Percentiles rank a stretch among this genome's conserved stretches.
Conservation (phyloP, 1,139 yeast genomes). For the Geotrichum reessii region DNA sequence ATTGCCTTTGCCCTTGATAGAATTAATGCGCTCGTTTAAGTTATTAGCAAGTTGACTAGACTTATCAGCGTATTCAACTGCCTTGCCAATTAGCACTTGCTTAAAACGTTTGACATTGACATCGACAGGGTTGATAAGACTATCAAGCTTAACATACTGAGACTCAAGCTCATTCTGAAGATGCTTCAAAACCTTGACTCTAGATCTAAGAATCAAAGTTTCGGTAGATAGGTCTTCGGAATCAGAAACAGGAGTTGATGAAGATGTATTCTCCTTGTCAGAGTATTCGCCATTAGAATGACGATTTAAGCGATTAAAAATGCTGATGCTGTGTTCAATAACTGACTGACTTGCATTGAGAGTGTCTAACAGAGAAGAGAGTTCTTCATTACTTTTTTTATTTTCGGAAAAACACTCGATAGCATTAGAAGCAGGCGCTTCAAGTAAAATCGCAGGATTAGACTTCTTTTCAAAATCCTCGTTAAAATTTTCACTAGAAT, state of each 20-base stretch:
- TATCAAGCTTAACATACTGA: constrained; percentile 9
- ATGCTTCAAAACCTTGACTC: constrained; percentile 8
- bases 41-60: background rate
- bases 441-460: background rate
- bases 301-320: background rate
- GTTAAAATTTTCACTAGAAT: background rate
- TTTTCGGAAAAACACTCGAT: background rate
- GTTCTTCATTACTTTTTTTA: background rate
- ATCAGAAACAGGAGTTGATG: background rate
- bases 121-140: background rate
- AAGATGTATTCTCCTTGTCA: background rate
- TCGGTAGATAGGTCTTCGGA: background rate
- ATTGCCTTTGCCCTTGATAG: background rate
- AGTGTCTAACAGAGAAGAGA: background rate
- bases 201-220: background rate
- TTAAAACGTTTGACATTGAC: constrained; percentile 5
- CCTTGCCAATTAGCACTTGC: constrained; percentile 12
- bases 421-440: background rate
- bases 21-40: background rate
- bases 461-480: background rate
- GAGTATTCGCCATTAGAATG: background rate
- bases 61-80: constrained; percentile 14
- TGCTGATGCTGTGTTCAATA: background rate
- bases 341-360: background rate
- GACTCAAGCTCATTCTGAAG: constrained; percentile 11